Base-by-base conservation (phyloP, 257 asterid genomes). In the Coffea canephora region DNA sequence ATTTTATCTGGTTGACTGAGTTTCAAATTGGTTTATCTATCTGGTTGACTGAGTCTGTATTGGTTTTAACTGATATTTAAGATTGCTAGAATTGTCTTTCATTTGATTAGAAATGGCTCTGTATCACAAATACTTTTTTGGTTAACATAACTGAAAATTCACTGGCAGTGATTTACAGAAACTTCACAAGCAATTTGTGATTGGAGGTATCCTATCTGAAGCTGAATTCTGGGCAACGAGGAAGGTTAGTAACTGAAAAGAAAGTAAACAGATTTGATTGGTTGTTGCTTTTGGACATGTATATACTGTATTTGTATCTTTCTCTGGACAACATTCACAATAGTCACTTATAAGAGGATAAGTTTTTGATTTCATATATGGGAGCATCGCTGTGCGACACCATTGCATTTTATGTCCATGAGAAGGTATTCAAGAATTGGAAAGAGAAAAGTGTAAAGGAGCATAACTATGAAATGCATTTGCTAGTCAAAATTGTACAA, bases 201-300 rank as follows among this genome's bases (percentile, higher is more conserved):
- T 85, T 83, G 95, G 89, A 82, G 92, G 95, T 78, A 87, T 86
- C 80, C 87, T 96, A 82, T 86, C 97, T 27, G 99, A 96, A 83
- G 97, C 91, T 80, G 99, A 96, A 84, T 96, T 96, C 87, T 96
- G 99, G 99, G 97, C 99, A 2, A 86, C 97, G 21, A 87, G 97
- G 85, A 94, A 96, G 99, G 99, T 92, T 79, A 84, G 96, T 82
- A 68, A 76, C 79, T 86, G 79, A 82, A 87, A 52, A 61, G 16
- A 39, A 46, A 46, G 46, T 19, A 48, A 31, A 23, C 21, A 25
- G 62, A 27, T 57, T 41, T 68, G 49, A 11, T 27, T 71, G 3
- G 61, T 69, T 57, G 21, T 31, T 68, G 46, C 18, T 46, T 18
- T 54, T 75, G 36, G 34, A 59, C 31, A 52, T 52, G 8, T 5